Base-by-base conservation (phyloP, 2,329 filamentous ascomycete genomes). In the Chaetomium sp. region DNA sequence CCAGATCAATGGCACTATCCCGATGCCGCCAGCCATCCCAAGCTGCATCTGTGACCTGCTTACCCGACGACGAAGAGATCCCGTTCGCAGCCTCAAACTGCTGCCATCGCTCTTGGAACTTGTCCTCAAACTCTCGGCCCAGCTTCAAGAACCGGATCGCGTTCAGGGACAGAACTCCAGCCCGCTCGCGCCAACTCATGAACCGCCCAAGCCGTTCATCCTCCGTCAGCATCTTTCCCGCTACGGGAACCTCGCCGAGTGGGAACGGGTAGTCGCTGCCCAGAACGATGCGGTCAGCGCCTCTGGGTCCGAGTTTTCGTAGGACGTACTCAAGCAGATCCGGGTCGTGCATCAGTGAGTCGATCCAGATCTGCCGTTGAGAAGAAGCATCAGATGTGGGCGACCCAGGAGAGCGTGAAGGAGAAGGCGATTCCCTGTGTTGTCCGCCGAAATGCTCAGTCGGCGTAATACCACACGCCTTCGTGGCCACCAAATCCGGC, bases 231-330 rank as follows among this genome's bases (percentile, higher is more conserved):
- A 70, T 69, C 57, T 66, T 65, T 1, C 68, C 68, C 2, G 69
- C 67, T 9, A 67, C 60, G 0, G 68, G 69, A 4, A 71, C 68
- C 54, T 71, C 67, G 4, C 69, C 69, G 1, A 71, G 54, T 5
- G 69, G 69, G 55, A 71, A 71, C 0, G 68, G 69, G 42, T 71
- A 71, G 53, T 71, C 69, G 50, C 68, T 70, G 0, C 69, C 69
- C 61, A 71, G 58, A 3, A 70, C 61, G 11, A 71, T 63, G 3
- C 68, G 63, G 1, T 63, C 59, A 0, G 66, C 52, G 1, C 67
- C 67, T 11, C 55, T 54, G 3, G 54, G 59, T 1, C 62, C 62
- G 36, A 71, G 64, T 57, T 71, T 71, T 52, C 63, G 66, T 33
- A 68, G 60, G 11, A 70, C 57, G 34, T 63, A 71, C 43, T 69